phyloP scores from a whole-genome alignment of 148 eudicot genomes.

The Mesembryanthemum crystallinum region DNA sequence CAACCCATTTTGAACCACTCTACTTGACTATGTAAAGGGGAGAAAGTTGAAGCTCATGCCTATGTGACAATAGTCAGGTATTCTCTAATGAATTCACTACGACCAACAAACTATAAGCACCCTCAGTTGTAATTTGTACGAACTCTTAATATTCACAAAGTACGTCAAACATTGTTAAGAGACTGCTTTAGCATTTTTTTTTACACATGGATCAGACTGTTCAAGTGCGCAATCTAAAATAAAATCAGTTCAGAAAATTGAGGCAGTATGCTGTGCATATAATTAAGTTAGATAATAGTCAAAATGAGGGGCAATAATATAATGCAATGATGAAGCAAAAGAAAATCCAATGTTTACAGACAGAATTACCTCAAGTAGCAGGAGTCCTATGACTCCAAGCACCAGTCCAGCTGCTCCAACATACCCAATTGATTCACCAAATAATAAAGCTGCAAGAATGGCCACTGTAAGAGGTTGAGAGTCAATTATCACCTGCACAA shows the following conservation, averaged over 20 bases:
- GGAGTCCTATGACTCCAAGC: constrained; percentile 89
- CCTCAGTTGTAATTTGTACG: too few relatives aligned
- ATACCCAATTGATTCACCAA: constrained; percentile 90
- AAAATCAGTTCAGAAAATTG: not conserved
- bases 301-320: too few relatives aligned
- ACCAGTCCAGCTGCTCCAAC: constrained; percentile 91
- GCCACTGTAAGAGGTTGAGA: constrained; percentile 99
- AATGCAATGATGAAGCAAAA: not conserved
- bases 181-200: too few relatives aligned
- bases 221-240: not conserved
- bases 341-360: not conserved
- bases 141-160: not conserved
- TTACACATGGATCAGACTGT: not conserved
- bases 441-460: constrained; percentile 77
- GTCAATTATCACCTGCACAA: constrained; percentile 92
- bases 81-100: too few relatives aligned
- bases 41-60: too few relatives aligned
- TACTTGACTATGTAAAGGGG: too few relatives aligned
- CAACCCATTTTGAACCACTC: too few relatives aligned
- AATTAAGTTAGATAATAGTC: not conserved
- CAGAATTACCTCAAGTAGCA: constrained; percentile 81
- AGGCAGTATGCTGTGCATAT: not conserved
- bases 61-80: too few relatives aligned
- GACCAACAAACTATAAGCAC: too few relatives aligned
- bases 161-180: not conserved